Base-by-base conservation (phyloP, 2,329 filamentous ascomycete genomes). In the Albifimbria verrucaria region DNA sequence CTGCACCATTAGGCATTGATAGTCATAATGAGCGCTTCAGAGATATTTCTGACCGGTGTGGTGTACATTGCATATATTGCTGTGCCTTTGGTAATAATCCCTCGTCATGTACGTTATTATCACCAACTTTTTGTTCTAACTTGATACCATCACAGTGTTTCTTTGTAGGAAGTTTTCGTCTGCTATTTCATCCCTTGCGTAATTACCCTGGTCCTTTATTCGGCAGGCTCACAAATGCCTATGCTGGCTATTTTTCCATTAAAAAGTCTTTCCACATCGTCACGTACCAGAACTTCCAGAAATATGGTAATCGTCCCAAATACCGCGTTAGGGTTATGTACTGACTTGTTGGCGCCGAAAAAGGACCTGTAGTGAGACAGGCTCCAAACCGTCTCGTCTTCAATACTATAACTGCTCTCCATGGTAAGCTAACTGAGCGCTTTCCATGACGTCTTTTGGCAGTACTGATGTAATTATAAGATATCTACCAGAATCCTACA, bases 211-310 rank as follows among this genome's bases (percentile, higher is more conserved):
- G 50, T 2, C 50, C 50, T 22, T 22, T 52, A n/a, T 26, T 43
- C 9, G 50, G 22, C 15, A n/a, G 28, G 21, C n/a, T 52, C 7
- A 39, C 44, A 18, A 32, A 52, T 36, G 43, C 25, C 3, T 52
- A 52, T 48, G 50, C 20, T 17, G 45, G 44, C 17, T 52, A 36
- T 17, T 48, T 48, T 23, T 43, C 50, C 12, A 21, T 48, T 22
- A 39, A 23, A 20, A 48, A 48, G 28, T 26, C 15, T 20, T 21
- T 48, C 3, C 45, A 52, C 24, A 17, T 52, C 20, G 26, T 10
- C 2, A 48, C 28, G 15, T 52, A 52, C 45, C 23, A 52, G 25
- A 52, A 52, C 32, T 52, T 48, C n/a, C 28, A 47, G 44, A 48
- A 48, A 52, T 52, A 48, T 48, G 50, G 50, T 52, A 36, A 23